phyloP scores from a whole-genome alignment of 2,329 filamentous ascomycete genomes.

The Botrytis sinoallii region DNA sequence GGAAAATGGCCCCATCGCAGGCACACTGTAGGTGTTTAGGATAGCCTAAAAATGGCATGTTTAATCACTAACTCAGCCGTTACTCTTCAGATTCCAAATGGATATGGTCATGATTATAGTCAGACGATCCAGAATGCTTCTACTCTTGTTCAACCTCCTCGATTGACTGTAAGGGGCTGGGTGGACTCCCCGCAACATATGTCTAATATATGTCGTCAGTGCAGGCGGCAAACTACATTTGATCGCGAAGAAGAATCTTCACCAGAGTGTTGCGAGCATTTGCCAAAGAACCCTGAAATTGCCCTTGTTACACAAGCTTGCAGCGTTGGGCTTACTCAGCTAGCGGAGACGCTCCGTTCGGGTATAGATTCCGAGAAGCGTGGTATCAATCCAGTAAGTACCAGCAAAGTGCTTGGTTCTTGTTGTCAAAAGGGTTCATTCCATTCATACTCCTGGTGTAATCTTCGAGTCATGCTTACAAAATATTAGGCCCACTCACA shows the following conservation, averaged over 20 bases:
- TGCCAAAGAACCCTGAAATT: slow-evolving; percentile 30
- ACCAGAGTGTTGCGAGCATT: slow-evolving; percentile 27
- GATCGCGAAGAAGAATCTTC: slow-evolving; percentile 21
- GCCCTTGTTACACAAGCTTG: slow-evolving; percentile 29
- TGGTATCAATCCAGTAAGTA: slow-evolving; percentile 32
- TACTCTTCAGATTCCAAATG: slow-evolving; percentile 23
- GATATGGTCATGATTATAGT: slow-evolving; percentile 23
- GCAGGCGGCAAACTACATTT: slow-evolving; percentile 28
- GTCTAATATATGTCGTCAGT: slow-evolving; percentile 29
- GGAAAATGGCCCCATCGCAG: slow-evolving; percentile 23
- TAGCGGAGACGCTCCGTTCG: slow-evolving; percentile 33
- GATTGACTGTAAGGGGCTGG: slow-evolving; percentile 3
- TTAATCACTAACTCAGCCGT: slow-evolving; percentile 22
- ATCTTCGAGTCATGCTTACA: slow-evolving; percentile 13
- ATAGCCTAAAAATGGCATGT: background rate
- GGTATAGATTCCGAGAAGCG: slow-evolving; percentile 31
- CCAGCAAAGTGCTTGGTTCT: background rate
- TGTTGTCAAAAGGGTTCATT: background rate
- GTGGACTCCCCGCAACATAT: slow-evolving; percentile 20
- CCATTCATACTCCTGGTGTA: background rate
- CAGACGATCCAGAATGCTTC: slow-evolving; percentile 20
- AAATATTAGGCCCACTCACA: slow-evolving; percentile 16
- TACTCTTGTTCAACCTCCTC: slow-evolving; percentile 14
- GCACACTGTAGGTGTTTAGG: slow-evolving; percentile 25
- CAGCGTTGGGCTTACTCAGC: slow-evolving; percentile 33